Base-by-base conservation (phyloP, 352 stramenopile species). In the Globisporangium polare region DNA sequence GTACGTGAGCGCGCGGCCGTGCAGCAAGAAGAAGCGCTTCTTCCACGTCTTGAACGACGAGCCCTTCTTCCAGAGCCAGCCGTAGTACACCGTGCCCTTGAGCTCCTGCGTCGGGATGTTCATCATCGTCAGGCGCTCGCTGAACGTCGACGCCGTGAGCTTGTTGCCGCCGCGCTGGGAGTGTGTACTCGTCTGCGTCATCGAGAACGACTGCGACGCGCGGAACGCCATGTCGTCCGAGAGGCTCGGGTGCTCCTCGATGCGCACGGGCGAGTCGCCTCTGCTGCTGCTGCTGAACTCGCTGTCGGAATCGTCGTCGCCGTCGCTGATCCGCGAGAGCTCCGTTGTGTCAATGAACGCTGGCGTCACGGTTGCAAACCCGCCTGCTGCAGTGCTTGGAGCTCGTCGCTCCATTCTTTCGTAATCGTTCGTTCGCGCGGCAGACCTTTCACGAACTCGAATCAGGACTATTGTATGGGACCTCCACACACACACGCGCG, bases 31-130 rank as follows among this genome's bases (percentile, higher is more conserved):
- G 55, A 89, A 90, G 47, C 81, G 81, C 70, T 89, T 87, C 65
- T 90, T 90, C 81, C 81, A 90, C 53, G 81, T 89, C 68, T 88
- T 88, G 56, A 90, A 88, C 18, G 71, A 81, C 58, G 81, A 76
- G 24, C 81, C 81, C 29, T 81, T 78, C 62, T 90, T 90, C 81
- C 81, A 90, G 39, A 90, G 78, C 81, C 81, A 90, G 27, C 81
- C 81, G 51, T 90, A 86, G 63, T 87, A 88, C 42, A 78, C 79
- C 18, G 75, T 60, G 42, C 81, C 81, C 24, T 71, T 72, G 13
- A 90, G 65, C n/a, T 76, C 67, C 67, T 86, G 80, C 60, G 67
- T 86, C 37, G 74, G 74, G 59, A 88, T 80, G 55, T 83, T 83
- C 73, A 81, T 83, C 68, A 82, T 81, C 3, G 77, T 86, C 33